A percentile compares a stretch with the other conserved stretches of the same genome.
Conservation (phyloP, 805 yeast genomes). For the Candida suzukii region DNA sequence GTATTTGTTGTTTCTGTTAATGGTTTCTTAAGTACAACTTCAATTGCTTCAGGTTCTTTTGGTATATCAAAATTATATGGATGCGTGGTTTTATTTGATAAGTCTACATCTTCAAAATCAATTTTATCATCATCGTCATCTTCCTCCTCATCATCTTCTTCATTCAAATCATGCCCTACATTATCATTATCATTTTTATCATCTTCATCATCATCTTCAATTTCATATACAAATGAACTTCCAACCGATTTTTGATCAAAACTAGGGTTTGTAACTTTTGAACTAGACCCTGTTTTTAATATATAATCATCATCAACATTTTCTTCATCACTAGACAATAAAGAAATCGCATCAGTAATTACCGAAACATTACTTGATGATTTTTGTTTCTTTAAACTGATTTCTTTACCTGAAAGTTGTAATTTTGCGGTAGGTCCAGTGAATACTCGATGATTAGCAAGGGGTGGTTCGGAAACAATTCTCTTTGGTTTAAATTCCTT, state of each 20-base stretch:
- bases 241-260: background rate
- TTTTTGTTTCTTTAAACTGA: background rate
- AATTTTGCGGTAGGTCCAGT: background rate
- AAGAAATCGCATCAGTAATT: background rate
- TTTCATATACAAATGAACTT: background rate
- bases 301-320: background rate
- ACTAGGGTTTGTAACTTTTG: background rate
- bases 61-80: constrained; percentile 5
- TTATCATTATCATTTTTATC: background rate
- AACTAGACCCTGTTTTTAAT: too few species aligned
- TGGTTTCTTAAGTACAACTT: constrained; percentile 24
- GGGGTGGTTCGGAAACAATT: background rate
- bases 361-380: too few species aligned
- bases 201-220: background rate
- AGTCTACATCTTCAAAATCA: constrained; percentile 32
- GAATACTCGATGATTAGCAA: background rate
- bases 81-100: constrained; percentile 10
- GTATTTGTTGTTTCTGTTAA: constrained; percentile 11
- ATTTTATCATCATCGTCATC: constrained; percentile 15
- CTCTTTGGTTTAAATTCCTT: background rate
- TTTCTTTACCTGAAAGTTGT: background rate
- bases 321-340: background rate
- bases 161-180: constrained; percentile 5
- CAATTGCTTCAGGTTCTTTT: background rate
- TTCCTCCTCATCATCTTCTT: constrained; percentile 10